These are phyloP conservation scores for Hanseniaspora lindneri DNA, from an alignment of 805 yeast genomes.

Conservation along the genomic window DNA sequence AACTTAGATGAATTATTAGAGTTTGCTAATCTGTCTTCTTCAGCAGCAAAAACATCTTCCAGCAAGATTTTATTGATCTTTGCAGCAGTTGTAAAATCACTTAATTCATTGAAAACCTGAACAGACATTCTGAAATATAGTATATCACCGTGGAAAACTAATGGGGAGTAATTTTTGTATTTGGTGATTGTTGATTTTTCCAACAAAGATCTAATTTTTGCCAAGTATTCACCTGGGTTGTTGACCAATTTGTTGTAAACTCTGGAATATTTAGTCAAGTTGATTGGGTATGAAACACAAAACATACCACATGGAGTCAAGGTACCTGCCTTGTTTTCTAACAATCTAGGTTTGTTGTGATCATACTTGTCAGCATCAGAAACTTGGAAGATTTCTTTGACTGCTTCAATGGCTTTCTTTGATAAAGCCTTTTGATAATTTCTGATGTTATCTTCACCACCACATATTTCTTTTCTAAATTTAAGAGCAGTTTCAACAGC, in stretches of 20 bases:
- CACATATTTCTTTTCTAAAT: conserved; percentile 38
- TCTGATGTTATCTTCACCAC: conserved; percentile 46
- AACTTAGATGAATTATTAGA: background rate
- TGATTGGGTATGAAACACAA: conserved; percentile 36
- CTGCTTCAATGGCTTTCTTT: conserved; percentile 31
- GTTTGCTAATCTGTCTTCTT: conserved; percentile 12
- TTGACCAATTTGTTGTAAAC: conserved; percentile 18
- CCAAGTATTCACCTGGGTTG: conserved; percentile 17
- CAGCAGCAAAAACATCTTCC: conserved; percentile 20
- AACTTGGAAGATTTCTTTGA: conserved; percentile 32
- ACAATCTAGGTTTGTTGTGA: conserved; percentile 22
- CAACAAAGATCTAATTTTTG: conserved; percentile 19
- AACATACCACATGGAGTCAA: conserved; percentile 21
- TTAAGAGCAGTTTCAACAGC: conserved; percentile 39
- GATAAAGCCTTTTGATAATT: conserved; percentile 40
- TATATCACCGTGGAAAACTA: conserved; percentile 32
- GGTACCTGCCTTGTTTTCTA: conserved; percentile 21
- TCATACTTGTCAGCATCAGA: conserved; percentile 29
- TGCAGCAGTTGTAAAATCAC: conserved; percentile 42
- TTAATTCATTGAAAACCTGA: conserved; percentile 46
- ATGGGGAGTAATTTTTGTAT: conserved; percentile 40
- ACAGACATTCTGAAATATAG: conserved; percentile 45
- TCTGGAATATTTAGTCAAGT: conserved; percentile 26
- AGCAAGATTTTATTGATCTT: conserved; percentile 30
- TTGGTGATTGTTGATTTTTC: conserved; percentile 23